Evolutionary conservation across 208 protist species (phyloP).

Genomic region (Trypanosoma brucei): DNA sequence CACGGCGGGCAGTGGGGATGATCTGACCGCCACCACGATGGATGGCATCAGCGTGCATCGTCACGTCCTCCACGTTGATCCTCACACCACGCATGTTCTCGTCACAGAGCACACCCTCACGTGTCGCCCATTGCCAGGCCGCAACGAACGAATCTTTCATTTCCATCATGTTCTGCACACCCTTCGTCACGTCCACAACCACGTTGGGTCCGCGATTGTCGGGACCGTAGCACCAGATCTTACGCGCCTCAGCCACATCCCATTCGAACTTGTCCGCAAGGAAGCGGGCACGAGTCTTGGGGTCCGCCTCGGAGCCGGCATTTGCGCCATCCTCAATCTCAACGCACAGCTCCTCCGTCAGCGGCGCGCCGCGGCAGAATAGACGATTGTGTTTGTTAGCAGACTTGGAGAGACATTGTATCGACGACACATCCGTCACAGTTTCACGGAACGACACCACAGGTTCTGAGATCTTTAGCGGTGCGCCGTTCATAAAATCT

Average conservation of each 20-base stretch:
- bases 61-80: constrained; percentile 97
- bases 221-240: constrained; percentile 98
- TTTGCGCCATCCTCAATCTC: constrained; percentile 91
- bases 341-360: constrained; percentile 91
- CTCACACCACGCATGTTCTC: constrained; percentile 96
- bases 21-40: constrained; percentile 98
- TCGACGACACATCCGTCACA: constrained; percentile 91
- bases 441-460: constrained; percentile 99
- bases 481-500: constrained; percentile 93
- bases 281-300: constrained; percentile 86
- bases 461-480: constrained; percentile 93
- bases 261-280: constrained; percentile 91
- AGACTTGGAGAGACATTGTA: constrained; percentile 86
- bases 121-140: constrained; percentile 95
- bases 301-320: constrained; percentile 86
- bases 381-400: constrained; percentile 99
- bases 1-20: constrained; percentile 94
- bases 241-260: constrained; percentile 91
- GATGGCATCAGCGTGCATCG: constrained; percentile 98
- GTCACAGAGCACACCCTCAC: constrained; percentile 93
- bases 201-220: constrained; percentile 96
- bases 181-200: constrained; percentile 96
- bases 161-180: constrained; percentile 97
- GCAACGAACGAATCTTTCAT: constrained; percentile 96
- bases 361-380: constrained; percentile 90